Percentiles rank a stretch among this genome's conserved stretches.
These are phyloP conservation scores for Vanrija humicola DNA, from an alignment of 1,284 basidiomycete genomes.

Conservation along the genomic window DNA sequence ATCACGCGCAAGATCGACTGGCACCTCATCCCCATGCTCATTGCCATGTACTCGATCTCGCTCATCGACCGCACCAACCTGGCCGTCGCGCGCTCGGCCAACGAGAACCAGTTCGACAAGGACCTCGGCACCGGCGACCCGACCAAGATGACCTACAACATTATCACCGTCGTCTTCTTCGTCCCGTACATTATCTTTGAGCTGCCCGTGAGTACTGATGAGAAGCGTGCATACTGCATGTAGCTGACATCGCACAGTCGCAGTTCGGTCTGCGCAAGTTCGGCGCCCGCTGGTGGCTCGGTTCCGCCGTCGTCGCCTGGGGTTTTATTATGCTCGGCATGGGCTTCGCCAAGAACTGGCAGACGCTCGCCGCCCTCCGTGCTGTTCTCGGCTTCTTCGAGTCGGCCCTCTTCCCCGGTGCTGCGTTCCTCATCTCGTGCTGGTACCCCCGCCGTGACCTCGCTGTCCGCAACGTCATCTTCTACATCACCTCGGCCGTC, in stretches of 20 bases:
- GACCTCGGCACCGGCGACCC: constrained; percentile 22
- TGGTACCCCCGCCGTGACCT: constrained; percentile 52
- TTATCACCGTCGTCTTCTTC: constrained; percentile 45
- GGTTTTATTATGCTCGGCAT: constrained; percentile 49
- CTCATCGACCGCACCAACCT: constrained; percentile 25
- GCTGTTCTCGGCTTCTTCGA: constrained; percentile 49
- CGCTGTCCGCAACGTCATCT: constrained; percentile 40
- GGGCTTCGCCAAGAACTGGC: constrained; percentile 41
- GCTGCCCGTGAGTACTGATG: constrained; percentile 9
- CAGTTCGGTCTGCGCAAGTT: constrained; percentile 27
- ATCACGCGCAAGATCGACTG: constrained; percentile 18
- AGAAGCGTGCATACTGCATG: too few species aligned
- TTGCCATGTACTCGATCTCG: constrained; percentile 19
- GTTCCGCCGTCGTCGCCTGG: constrained; percentile 32
- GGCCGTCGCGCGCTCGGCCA: constrained; percentile 16
- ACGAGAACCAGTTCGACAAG: constrained; percentile 21
- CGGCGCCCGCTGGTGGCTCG: constrained; percentile 16
- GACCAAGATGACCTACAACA: constrained; percentile 43
- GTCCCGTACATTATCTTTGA: constrained; percentile 48
- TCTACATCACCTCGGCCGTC: constrained; percentile 44
- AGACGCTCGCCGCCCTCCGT: constrained; percentile 45
- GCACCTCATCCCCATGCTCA: constrained; percentile 14
- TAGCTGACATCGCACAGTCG: constrained; percentile 3
- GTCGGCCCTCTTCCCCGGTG: constrained; percentile 41
- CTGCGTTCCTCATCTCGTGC: constrained; percentile 48